A percentile compares a stretch with the other conserved stretches of the same genome.
These are phyloP conservation scores for Cicer chorassanicum DNA, from an alignment of 306 rosid genomes.

Conservation along the genomic window DNA sequence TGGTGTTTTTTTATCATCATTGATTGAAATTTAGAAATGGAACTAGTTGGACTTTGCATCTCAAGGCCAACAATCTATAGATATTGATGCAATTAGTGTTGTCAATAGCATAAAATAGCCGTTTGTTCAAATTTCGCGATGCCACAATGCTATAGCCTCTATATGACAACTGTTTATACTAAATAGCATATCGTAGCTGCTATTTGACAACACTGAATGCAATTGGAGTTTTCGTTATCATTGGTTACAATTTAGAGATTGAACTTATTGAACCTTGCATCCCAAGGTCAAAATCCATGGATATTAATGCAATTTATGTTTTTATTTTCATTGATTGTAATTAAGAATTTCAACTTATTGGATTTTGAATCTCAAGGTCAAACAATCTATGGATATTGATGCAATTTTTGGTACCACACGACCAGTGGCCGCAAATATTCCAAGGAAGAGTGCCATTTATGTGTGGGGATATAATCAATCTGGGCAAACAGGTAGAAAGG, in stretches of 20 bases:
- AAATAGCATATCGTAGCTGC: no score
- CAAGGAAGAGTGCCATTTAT: constrained; percentile 86
- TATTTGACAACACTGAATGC: no score
- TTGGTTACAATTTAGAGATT: constrained; percentile 1
- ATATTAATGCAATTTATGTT: background rate
- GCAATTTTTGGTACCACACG: constrained; percentile 57
- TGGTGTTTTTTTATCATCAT: background rate
- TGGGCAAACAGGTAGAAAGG: constrained; percentile 88
- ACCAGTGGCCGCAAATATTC: constrained; percentile 44
- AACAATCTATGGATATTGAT: constrained; percentile 62
- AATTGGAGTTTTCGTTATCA: background rate
- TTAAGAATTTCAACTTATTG: constrained; percentile 16
- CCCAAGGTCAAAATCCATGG: constrained; percentile 50
- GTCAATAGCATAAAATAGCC: no score
- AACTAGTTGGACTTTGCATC: constrained; percentile 15
- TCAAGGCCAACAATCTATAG: constrained; percentile 52
- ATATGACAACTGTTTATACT: no score
- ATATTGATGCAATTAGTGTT: constrained; percentile 43
- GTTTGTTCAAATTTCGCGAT: no score
- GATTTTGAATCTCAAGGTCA: constrained; percentile 37
- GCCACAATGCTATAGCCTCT: no score
- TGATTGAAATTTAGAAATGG: constrained; percentile 21
- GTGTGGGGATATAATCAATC: constrained; percentile 97
- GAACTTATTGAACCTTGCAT: constrained; percentile 20
- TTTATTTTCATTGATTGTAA: background rate